Percentiles rank a stretch among this genome's conserved stretches.
Conservation (phyloP, 352 stramenopile genomes). For the Thalassiosira hispida region DNA sequence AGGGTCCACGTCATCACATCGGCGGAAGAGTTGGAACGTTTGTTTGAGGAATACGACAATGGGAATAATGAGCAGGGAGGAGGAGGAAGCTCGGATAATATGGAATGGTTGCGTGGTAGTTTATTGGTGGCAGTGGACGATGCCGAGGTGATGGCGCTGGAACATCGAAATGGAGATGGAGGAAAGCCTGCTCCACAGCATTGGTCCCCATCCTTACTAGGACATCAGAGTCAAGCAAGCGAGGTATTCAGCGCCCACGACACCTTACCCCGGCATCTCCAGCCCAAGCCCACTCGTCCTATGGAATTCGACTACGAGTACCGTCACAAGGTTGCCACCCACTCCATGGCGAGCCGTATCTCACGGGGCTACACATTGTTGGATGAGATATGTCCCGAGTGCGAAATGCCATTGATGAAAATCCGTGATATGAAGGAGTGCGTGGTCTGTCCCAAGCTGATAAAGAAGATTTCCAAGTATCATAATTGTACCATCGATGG, state of each 20-base stretch:
- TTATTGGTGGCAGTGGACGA: conserved; percentile 33
- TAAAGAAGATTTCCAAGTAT: conserved; percentile 17
- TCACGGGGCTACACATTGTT: conserved; percentile 11
- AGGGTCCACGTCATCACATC: conserved; percentile 34
- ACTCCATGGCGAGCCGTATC: conserved; percentile 19
- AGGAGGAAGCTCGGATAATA: background rate
- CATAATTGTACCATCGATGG: background rate
- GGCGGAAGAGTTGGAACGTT: conserved; percentile 9
- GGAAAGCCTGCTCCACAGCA: background rate
- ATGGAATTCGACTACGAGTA: conserved; percentile 43
- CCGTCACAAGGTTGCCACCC: conserved; percentile 25
- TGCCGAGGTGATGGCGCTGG: conserved; percentile 6
- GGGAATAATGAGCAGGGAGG: background rate
- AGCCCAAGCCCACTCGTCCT: conserved; percentile 3
- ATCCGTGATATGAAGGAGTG: background rate
- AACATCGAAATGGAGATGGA: background rate
- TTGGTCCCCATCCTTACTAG: background rate
- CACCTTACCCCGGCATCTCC: background rate
- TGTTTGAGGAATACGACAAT: conserved; percentile 28
- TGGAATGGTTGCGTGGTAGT: conserved; percentile 20
- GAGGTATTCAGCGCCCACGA: background rate
- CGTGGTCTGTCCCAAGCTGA: conserved; percentile 41
- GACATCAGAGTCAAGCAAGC: conserved; percentile 3
- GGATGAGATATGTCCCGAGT: conserved; percentile 19
- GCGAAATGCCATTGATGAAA: conserved; percentile 37